Base-by-base conservation (phyloP, 225 moss, liverwort and hornwort genomes). In the Pleurozium schreberi region DNA sequence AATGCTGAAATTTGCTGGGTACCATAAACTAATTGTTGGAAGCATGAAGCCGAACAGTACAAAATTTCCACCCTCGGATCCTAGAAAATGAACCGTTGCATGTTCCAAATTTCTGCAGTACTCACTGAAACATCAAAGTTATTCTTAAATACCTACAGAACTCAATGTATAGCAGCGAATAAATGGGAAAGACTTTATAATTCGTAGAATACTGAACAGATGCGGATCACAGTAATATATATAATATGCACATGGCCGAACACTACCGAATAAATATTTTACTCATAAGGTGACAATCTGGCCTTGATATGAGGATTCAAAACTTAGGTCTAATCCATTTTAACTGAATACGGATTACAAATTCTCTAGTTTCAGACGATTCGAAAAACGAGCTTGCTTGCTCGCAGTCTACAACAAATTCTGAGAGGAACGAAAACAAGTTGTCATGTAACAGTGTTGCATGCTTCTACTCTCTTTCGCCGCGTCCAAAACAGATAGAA, bases 151-250 rank as follows among this genome's bases (percentile, higher is more conserved):
- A 53, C 0, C 4, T 38, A 18, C 73, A 28, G 3, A 10, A 52
- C 19, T 1, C 9, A 38, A 16, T 55, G 2, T 38, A 10, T 38
- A 4, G 38, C 25, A 26, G 25, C 4, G 53, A 38, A 25, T 6
- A 15, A 38, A 78, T 0, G 23, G 16, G n/a, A 38, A 57, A 57
- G 10, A 38, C n/a, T n/a, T n/a, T n/a, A 17, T n/a, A 38, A 6
- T 55, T 16, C 26, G 1, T 55, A n/a, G 10, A 16, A 10, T 26
- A 55, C 0, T 26, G 1, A 1, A 55, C 17, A 57, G 17, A 17
- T 78, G n/a, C 78, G 27, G 6, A 78, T n/a, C 14, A 50, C 22
- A 9, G 77, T 15, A 23, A 4, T 36, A 36, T 10, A 1, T n/a
- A 16, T 16, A 38, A 25, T 6, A n/a, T 38, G 55, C 25, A n/a